A percentile compares a stretch with the other conserved stretches of the same genome.
phyloP scores from a whole-genome alignment of 371 early-diverging fungal species.

The Apophysomyces variabilis region DNA sequence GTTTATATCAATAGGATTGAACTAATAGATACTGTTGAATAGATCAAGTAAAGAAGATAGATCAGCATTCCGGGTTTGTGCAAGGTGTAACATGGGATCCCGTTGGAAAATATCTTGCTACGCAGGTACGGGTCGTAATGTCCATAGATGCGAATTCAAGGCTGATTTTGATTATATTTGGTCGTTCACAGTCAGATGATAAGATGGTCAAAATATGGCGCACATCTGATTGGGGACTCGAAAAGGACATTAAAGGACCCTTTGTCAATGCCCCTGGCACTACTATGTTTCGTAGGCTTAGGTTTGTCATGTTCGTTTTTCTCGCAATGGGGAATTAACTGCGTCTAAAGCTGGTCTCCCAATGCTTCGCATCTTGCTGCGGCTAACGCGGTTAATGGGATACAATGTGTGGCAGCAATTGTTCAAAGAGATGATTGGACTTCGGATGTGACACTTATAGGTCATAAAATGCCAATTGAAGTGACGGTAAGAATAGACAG shows the following conservation, averaged over 20 bases:
- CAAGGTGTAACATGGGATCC: slow-evolving; percentile 98
- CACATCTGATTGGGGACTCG: slow-evolving; percentile 84
- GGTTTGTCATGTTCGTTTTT: slow-evolving; percentile 35
- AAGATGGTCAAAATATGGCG: slow-evolving; percentile 89
- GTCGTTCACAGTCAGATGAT: slow-evolving; percentile 81
- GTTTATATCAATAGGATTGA: neutral
- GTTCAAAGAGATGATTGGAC: slow-evolving; percentile 82
- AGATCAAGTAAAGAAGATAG: slow-evolving; percentile 69
- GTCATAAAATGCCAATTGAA: slow-evolving; percentile 91
- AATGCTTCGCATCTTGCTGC: slow-evolving; percentile 90
- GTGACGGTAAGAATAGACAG: slow-evolving; percentile 68
- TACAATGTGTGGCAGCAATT: slow-evolving; percentile 83
- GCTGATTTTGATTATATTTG: neutral
- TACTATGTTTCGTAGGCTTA: slow-evolving; percentile 89
- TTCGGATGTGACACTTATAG: slow-evolving; percentile 83
- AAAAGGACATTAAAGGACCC: slow-evolving; percentile 75
- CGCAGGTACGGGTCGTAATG: slow-evolving; percentile 65
- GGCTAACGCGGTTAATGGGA: slow-evolving; percentile 89
- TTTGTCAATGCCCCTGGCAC: slow-evolving; percentile 77
- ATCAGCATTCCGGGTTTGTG: slow-evolving; percentile 87
- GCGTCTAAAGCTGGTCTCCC: slow-evolving; percentile 84
- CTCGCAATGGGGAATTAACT: neutral
- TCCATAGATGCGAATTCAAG: neutral
- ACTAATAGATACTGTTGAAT: neutral
- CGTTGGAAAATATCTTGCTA: slow-evolving; percentile 89